Evolutionary conservation across 306 rosid genomes (phyloP).

Genomic region (Medicago truncatula): MtrunA17r5.0-ANR NC_053042.1:14254501-14255000

Average conservation of each 20-base stretch:
- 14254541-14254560: constrained; percentile 9
- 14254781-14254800: no score
- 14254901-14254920: neutral
- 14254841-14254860: neutral
- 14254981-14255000: neutral
- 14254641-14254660: constrained; percentile 16
- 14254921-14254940: neutral
- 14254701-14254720: neutral
- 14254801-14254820: neutral
- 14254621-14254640: constrained; percentile 29
- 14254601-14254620: constrained; percentile 52
- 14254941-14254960: neutral
- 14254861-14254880: neutral
- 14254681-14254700: neutral
- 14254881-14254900: neutral
- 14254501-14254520: constrained; percentile 19
- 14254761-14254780: neutral
- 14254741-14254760: neutral
- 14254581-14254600: constrained; percentile 12
- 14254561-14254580: constrained; percentile 13
- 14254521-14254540: constrained; percentile 28
- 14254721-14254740: neutral
- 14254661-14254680: neutral
- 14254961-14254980: neutral
- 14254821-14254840: neutral